Evolutionary conservation across 306 rosid genomes (phyloP).

Genomic region (Senna siamea): DNA sequence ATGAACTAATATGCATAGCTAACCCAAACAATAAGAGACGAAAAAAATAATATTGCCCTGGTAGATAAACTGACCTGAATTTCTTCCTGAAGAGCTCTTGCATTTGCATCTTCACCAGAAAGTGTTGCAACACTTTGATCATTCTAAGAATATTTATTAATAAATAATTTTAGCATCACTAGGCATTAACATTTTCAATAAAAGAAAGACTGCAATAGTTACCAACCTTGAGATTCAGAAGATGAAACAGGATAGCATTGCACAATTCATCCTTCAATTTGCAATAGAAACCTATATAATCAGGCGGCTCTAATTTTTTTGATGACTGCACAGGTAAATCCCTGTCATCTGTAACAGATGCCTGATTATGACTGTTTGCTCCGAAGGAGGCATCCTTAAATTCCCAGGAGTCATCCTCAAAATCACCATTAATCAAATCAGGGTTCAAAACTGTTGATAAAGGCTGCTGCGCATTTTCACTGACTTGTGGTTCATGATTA

Average conservation of each 20-base stretch:
- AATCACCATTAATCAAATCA: conserved; percentile 48
- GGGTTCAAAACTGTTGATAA: conserved; percentile 41
- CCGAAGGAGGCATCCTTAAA: conserved; percentile 66
- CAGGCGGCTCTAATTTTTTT: conserved; percentile 48
- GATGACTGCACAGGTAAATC: conserved; percentile 42
- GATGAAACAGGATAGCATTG: conserved; percentile 52
- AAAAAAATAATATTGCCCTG: conserved; percentile 19
- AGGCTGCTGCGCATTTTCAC: conserved; percentile 51
- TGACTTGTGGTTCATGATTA: conserved; percentile 46
- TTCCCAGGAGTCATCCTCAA: conserved; percentile 80
- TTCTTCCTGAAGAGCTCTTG: conserved; percentile 59
- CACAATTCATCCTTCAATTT: conserved; percentile 69
- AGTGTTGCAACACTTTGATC: conserved; percentile 49
- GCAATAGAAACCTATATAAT: conserved; percentile 64
- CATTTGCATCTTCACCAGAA: conserved; percentile 61
- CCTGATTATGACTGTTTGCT: conserved; percentile 38
- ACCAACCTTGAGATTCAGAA: conserved; percentile 72
- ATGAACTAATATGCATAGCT: background rate
- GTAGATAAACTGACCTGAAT: conserved; percentile 63
- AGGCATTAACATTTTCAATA: conserved; percentile 22
- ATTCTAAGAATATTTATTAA: conserved; percentile 51
- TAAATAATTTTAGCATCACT: conserved; percentile 39
- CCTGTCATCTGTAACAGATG: conserved; percentile 46
- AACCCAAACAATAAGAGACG: background rate
- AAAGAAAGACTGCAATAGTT: conserved; percentile 33